These are phyloP conservation scores for Ziziphus jujuba DNA, from an alignment of 306 rosid genomes.

Conservation along the genomic window DNA sequence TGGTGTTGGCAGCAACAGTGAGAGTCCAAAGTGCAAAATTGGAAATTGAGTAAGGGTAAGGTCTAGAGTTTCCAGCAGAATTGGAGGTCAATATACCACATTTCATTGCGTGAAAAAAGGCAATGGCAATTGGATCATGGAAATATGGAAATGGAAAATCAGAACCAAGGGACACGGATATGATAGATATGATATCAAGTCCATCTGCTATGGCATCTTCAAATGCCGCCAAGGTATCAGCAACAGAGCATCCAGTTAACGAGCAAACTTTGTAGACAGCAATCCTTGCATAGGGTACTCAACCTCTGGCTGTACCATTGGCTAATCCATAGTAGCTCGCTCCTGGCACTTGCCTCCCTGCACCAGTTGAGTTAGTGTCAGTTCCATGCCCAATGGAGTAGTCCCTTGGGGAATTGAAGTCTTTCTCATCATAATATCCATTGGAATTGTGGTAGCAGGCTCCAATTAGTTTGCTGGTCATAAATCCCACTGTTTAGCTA, in stretches of 20 bases:
- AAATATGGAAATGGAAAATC: neutral
- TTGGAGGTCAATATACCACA: constrained; percentile 24
- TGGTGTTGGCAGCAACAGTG: constrained; percentile 37
- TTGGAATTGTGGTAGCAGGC: constrained; percentile 25
- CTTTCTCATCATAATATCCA: neutral
- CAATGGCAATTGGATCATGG: constrained; percentile 31
- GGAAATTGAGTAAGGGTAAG: neutral
- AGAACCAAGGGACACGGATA: constrained; percentile 25
- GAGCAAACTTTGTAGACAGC: constrained; percentile 37
- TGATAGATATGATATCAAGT: constrained; percentile 30
- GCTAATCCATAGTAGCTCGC: constrained; percentile 36
- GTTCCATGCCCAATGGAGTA: constrained; percentile 31
- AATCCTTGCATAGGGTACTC: constrained; percentile 31
- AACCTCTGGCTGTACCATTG: constrained; percentile 30
- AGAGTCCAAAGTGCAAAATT: constrained; percentile 39
- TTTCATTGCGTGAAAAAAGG: constrained; percentile 36
- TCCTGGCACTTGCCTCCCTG: constrained; percentile 29
- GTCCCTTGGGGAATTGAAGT: constrained; percentile 38
- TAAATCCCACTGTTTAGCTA: no score
- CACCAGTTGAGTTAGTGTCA: constrained; percentile 36
- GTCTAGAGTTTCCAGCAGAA: constrained; percentile 37
- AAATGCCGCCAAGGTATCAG: constrained; percentile 31
- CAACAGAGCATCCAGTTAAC: constrained; percentile 8
- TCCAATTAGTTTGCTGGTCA: constrained; percentile 35
- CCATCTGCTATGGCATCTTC: constrained; percentile 41